Conservation (phyloP, 345 rosid genomes). For the Eucalyptus brandiana region DNA sequence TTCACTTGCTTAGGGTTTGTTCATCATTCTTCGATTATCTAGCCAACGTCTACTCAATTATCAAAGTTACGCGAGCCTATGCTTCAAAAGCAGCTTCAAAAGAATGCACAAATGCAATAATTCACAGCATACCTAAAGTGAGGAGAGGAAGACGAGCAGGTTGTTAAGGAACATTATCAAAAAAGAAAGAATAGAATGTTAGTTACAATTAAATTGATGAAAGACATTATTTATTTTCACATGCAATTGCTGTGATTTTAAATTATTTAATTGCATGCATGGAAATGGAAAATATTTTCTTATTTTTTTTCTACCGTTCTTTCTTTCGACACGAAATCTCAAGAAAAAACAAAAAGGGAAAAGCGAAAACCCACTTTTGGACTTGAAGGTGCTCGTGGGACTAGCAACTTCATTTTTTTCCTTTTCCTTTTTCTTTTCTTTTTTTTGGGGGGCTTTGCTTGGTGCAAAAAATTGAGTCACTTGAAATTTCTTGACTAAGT, state of each 20-base stretch:
- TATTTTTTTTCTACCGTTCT: too few relatives aligned
- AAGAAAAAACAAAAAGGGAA: too few relatives aligned
- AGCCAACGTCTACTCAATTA: fast-evolving
- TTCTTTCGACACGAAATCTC: too few relatives aligned
- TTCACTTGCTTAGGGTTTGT: not conserved
- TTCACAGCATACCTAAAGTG: not conserved
- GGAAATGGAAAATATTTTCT: too few relatives aligned
- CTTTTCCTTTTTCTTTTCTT: fast-evolving
- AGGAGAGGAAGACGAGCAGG: fast-evolving
- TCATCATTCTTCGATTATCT: not conserved
- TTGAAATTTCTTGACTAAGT: not conserved
- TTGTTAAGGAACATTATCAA: not conserved
- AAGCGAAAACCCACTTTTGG: too few relatives aligned
- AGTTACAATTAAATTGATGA: not conserved
- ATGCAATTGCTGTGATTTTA: not conserved
- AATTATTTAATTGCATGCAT: too few relatives aligned
- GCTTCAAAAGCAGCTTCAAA: not conserved
- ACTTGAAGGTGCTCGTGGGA: too few relatives aligned
- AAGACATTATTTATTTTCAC: not conserved
- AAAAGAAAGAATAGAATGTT: not conserved
- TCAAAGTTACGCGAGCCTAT: not conserved
- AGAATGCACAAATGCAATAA: fast-evolving
- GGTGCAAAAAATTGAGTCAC: not conserved
- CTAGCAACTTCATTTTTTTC: not conserved
- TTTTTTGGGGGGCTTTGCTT: not conserved